Evolutionary conservation across 2,329 filamentous ascomycete genomes (phyloP).

Genomic region (Penicillium sp.): DNA sequence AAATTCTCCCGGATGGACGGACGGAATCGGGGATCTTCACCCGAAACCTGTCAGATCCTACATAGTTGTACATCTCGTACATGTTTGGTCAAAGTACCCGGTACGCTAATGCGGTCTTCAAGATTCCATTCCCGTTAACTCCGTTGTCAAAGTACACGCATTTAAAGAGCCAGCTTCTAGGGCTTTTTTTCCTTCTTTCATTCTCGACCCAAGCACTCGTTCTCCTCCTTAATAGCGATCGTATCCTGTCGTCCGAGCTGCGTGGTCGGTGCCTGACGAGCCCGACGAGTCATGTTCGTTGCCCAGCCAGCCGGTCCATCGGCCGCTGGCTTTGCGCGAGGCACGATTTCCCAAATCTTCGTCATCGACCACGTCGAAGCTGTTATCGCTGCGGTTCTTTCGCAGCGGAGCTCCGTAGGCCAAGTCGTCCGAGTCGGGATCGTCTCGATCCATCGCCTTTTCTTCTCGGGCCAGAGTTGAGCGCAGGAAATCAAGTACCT

Average conservation of each 20-base stretch:
- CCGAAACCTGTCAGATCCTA: constrained; percentile 8
- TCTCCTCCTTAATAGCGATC: constrained; percentile 17
- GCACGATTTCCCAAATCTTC: constrained; percentile 53
- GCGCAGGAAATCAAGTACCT: constrained; percentile 71
- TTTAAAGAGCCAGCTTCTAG: neutral
- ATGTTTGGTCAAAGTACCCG: neutral
- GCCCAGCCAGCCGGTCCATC: constrained; percentile 35
- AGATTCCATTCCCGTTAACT: too few species aligned
- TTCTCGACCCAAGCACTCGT: neutral
- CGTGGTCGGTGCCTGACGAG: constrained; percentile 30
- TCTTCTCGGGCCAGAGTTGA: constrained; percentile 79
- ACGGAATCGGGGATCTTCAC: constrained; percentile 13
- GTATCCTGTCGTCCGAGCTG: constrained; percentile 25
- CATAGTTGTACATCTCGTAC: neutral
- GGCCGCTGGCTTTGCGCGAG: constrained; percentile 22
- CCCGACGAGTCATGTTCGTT: constrained; percentile 25
- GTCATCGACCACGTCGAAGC: constrained; percentile 85
- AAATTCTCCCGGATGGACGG: constrained; percentile 14
- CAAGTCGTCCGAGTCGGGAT: constrained; percentile 34
- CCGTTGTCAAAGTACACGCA: neutral
- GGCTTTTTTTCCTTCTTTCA: constrained; percentile 8
- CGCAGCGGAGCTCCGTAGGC: constrained; percentile 53
- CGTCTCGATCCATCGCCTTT: constrained; percentile 51
- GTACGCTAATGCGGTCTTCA: neutral
- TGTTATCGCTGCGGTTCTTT: constrained; percentile 80